Evolutionary conservation across 2,329 filamentous ascomycete genomes (phyloP).

Genomic region (Spiromastix sp.): DNA sequence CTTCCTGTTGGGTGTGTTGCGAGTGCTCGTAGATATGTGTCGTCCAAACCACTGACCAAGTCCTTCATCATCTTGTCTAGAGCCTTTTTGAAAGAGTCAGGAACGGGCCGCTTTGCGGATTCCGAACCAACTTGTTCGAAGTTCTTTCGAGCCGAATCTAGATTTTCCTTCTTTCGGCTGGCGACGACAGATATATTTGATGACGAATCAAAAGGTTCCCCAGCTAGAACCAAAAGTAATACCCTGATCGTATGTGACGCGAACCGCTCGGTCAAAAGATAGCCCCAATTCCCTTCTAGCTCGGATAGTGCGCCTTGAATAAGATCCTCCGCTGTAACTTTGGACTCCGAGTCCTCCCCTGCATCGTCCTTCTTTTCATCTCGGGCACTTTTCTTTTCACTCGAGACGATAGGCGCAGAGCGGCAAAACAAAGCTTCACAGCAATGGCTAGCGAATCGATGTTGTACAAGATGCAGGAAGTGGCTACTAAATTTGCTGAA

Average conservation of each 20-base stretch:
- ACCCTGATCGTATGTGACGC: constrained; percentile 86
- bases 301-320: constrained; percentile 79
- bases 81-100: constrained; percentile 65
- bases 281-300: constrained; percentile 73
- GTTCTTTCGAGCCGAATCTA: constrained; percentile 48
- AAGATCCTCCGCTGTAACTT: constrained; percentile 67
- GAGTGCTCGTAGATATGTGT: constrained; percentile 69
- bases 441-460: constrained; percentile 94
- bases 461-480: constrained; percentile 81
- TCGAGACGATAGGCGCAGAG: constrained; percentile 66
- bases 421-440: constrained; percentile 87
- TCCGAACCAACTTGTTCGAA: constrained; percentile 39
- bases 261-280: constrained; percentile 75
- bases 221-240: constrained; percentile 74
- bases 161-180: constrained; percentile 85
- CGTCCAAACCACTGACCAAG: constrained; percentile 63
- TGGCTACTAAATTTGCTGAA: constrained; percentile 80
- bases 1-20: constrained; percentile 86
- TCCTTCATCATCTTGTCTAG: constrained; percentile 73
- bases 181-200: constrained; percentile 66
- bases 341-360: constrained; percentile 30
- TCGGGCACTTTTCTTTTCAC: constrained; percentile 50
- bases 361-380: constrained; percentile 32
- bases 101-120: constrained; percentile 49
- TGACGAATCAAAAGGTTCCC: constrained; percentile 62